A percentile compares a stretch with the other conserved stretches of the same genome.
These are phyloP conservation scores for Globisporangium nagaii DNA, from an alignment of 352 stramenopile species.

Conservation along the genomic window DNA sequence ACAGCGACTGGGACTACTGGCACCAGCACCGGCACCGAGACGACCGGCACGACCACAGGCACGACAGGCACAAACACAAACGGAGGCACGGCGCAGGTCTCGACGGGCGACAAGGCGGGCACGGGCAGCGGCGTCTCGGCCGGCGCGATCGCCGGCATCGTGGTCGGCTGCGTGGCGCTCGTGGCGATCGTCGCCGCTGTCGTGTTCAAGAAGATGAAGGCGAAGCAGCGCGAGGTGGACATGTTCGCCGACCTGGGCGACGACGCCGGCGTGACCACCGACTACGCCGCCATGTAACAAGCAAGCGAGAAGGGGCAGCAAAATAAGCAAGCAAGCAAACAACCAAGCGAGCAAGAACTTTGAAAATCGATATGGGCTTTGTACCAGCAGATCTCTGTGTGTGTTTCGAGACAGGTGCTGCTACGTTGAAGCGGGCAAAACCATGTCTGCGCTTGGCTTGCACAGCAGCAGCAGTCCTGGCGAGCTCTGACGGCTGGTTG, in stretches of 20 bases:
- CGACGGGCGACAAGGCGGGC: conserved; percentile 2
- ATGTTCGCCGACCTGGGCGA: conserved; percentile 9
- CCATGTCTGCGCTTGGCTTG: too few species aligned
- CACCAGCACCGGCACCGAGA: neutral
- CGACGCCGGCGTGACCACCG: conserved; percentile 4
- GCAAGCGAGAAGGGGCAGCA: too few species aligned
- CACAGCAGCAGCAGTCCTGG: too few species aligned
- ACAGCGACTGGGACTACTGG: neutral
- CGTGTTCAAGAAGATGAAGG: conserved; percentile 7
- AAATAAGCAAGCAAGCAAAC: neutral
- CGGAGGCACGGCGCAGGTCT: neutral
- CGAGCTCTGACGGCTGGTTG: too few species aligned
- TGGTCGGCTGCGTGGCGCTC: conserved; percentile 1
- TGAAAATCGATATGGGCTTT: neutral
- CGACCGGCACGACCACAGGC: neutral
- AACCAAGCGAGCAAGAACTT: neutral
- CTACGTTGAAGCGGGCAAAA: too few species aligned
- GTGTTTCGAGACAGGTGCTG: too few species aligned
- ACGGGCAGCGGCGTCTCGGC: neutral
- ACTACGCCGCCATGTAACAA: conserved; percentile 11
- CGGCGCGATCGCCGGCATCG: conserved; percentile 4
- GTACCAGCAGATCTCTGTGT: too few species aligned
- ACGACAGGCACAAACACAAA: neutral
- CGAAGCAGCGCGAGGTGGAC: conserved; percentile 12
- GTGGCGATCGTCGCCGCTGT: conserved; percentile 2